Evolutionary conservation across 1,139 yeast species (phyloP), one percentile per base, ranked within the genome.

Genomic region (Diutina pseudorugosa): DNA sequence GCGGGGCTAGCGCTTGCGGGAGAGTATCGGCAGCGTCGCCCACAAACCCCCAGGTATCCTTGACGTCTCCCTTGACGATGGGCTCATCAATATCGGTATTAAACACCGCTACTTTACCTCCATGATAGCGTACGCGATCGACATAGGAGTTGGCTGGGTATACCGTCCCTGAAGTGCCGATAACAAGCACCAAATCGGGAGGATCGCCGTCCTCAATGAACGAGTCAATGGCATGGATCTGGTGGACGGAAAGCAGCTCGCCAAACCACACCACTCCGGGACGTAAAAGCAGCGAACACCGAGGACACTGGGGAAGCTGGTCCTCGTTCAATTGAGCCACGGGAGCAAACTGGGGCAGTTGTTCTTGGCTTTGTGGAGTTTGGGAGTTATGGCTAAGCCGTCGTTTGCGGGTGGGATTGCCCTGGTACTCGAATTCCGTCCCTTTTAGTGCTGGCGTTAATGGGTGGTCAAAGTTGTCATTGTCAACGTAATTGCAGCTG

Each of bases 231-330:
- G 69, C 68, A 56, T 82, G 82, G 54, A 89, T 75, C 11, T 75
- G 75, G 51, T 69, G 69, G 54, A 86, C 66, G 0, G 95, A 88
- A 51, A 89, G 68, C 11, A 89, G 76, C 64, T 89, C 97, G 4
- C 96, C 96, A 67, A 85, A 88, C 96, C 96, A 89, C 2, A 88
- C 93, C 5, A 90, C 94, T 0, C 94, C 96, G 0, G 97, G 96
- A 27, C 96, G 72, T 53, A 89, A 66, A 21, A 86, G 64, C 33
- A 65, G 61, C 12, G 70, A 64, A 62, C 97, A 89, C 9, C 69
- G 68, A 0, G 96, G 95, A 62, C 97, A 90, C 50, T 64, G 73
- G 1, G 96, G 96, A n/a, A 88, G 70, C 2, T 82, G 81, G 1
- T 67, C 63, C 51, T 71, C 75, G 1, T 71, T 68, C 1, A 86